Percentiles rank a stretch among this genome's conserved stretches.
Evolutionary conservation across 2,329 filamentous ascomycete species (phyloP).

Genomic region (Septoria petroselini): DNA sequence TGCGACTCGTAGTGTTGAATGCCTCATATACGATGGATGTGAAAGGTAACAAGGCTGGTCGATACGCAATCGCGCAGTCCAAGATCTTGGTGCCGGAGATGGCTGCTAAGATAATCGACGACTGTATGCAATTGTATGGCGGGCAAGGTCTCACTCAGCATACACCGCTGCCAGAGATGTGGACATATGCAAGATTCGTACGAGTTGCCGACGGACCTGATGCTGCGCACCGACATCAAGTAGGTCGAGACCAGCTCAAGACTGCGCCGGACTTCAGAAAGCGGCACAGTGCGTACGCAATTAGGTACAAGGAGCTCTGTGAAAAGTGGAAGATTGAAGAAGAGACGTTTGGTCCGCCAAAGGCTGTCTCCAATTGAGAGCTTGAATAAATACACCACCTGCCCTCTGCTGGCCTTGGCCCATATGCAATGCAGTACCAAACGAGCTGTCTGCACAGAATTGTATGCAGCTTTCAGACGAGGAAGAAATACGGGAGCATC

Average conservation of each 20-base stretch:
- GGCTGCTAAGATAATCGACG: constrained; percentile 82
- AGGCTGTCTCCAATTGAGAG: not conserved
- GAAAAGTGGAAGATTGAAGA: constrained; percentile 63
- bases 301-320: constrained; percentile 34
- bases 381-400: too few species aligned
- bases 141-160: constrained; percentile 89
- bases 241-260: constrained; percentile 76
- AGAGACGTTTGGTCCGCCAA: constrained; percentile 52
- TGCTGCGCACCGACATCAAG: constrained; percentile 82
- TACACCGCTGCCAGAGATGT: constrained; percentile 70
- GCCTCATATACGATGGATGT: constrained; percentile 91
- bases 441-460: too few species aligned
- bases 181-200: constrained; percentile 34
- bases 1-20: constrained; percentile 83
- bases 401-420: too few species aligned
- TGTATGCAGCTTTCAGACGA: too few species aligned
- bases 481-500: too few species aligned
- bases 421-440: too few species aligned
- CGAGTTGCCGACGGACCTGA: constrained; percentile 71
- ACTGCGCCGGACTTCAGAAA: constrained; percentile 57
- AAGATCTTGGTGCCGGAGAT: constrained; percentile 84
- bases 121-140: constrained; percentile 86
- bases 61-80: constrained; percentile 88
- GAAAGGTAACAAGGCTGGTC: constrained; percentile 76
- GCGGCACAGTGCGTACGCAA: constrained; percentile 61